phyloP scores from a whole-genome alignment of 257 asterid species.

The Solanum sparsipilum region DNA sequence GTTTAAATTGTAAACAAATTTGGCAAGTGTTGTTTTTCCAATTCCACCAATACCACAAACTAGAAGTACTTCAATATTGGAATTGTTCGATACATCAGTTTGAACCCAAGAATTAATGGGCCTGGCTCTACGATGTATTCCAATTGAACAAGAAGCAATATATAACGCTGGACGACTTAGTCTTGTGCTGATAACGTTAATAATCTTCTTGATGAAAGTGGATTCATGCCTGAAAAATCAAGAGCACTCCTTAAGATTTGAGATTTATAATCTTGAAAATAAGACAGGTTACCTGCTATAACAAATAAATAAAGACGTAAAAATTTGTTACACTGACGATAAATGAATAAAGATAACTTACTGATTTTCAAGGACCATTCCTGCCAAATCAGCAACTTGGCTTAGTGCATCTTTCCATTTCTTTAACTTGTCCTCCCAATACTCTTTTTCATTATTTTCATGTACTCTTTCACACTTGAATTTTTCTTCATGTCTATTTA shows the following conservation, averaged over 20 bases:
- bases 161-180: background rate
- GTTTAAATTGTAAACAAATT: conserved; percentile 9
- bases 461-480: background rate
- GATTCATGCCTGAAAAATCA: background rate
- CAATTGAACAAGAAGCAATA: background rate
- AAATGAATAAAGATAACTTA: background rate
- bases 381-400: background rate
- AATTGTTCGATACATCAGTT: background rate
- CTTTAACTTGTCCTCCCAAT: background rate
- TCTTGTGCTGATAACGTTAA: background rate
- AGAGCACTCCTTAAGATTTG: background rate
- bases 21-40: conserved; percentile 18
- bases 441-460: background rate
- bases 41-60: conserved; percentile 13
- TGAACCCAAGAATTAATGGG: conserved; percentile 2
- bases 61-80: background rate
- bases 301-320: background rate
- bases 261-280: background rate
- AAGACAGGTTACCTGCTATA: background rate
- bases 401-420: background rate
- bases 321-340: too few species aligned
- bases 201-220: background rate
- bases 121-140: background rate
- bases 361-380: background rate
- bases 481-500: background rate